Evolutionary conservation across 73 alveolate genomes (phyloP), one percentile per base, ranked within the genome.

Genomic region (Stentor coeruleus): DNA sequence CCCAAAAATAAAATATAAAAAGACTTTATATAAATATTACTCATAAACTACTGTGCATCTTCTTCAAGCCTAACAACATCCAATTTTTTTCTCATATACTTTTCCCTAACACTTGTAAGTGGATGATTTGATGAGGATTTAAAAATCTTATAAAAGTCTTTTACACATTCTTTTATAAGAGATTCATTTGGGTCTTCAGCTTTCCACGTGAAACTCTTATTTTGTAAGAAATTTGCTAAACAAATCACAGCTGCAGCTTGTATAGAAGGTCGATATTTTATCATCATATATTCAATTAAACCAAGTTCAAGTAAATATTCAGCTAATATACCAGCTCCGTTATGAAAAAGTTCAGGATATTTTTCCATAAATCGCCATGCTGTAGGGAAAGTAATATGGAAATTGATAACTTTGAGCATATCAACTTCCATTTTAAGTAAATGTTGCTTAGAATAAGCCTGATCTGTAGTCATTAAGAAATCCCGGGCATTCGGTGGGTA

Each of bases 231-330:
- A 11, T 31, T 20, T 28, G 93, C 59, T 38, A 74, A 35, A 75
- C 59, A 94, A 14, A 90, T 58, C 31, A 95, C 96, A 66, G 92
- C 83, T 3, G 98, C 94, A 26, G 98, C 96, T 42, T 85, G 55
- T 38, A 81, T 38, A 35, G 95, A 86, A 28, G 89, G 89, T 58
- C 74, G 59, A 79, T 88, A 90, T 89, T 90, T 86, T 26, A 85
- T 77, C 95, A 92, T 94, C 57, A 87, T 80, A 85, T 87, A 92
- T 85, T 92, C 93, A 58, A 92, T 88, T 39, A 91, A 92, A 1
- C 94, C 82, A 59, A 92, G 87, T 72, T 92, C 98, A 59, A 92
- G 76, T 59, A 92, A 59, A 80, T 89, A 92, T 84, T 88, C 82
- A 39, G 96, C 92, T 59, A 93, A 81, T 30, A 89, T 14, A 66